Base-by-base conservation (phyloP, 2,329 filamentous ascomycete species). In the Geoglossum cookeanum region DNA sequence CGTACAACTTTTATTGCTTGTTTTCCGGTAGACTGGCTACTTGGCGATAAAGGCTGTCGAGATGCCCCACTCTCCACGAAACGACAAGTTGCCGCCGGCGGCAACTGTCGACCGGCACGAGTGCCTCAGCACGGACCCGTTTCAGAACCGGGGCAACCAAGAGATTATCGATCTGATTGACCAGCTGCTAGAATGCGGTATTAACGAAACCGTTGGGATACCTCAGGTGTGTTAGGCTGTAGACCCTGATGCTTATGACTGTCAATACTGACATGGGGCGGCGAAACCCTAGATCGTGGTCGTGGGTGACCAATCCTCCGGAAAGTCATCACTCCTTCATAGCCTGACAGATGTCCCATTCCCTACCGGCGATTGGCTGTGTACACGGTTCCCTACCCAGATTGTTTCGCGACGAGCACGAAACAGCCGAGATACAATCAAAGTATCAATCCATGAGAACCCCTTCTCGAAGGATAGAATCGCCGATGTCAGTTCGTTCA, bases 331-430 rank as follows among this genome's bases (percentile, higher is more conserved):
- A 4, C 61, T 71, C 1, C 61, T 71, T 1, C 66, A 67, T 52
- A 69, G 65, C 22, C 58, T 71, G 55, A 70, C 67, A 0, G 68
- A 67, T 2, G 69, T 71, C 15, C 69, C 69, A 0, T 71, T 71
- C 37, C 67, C 66, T 0, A 64, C 68, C 0, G 65, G 65, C 9
- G 61, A 58, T 4, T 62, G 62, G 0, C 63, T 65, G 17, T 71
- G 69, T 55, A 71, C 69, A 48, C 65, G 69, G 15, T 71, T 69
- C 45, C 67, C 69, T 0, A 71, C 68, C 0, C 65, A 68, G 1
- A 70, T 71, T 6, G 63, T 67, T n/a, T 69, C 71, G 4, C 64
- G 66, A 0, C 65, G 66, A 4, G 68, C 69, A 6, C 48, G 11
- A 11, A 15, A 59, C 65, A 64, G 61, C 0, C 67, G 62, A 1